phyloP scores from a whole-genome alignment of 73 alveolate species.

The Urostyla sp. region DNA sequence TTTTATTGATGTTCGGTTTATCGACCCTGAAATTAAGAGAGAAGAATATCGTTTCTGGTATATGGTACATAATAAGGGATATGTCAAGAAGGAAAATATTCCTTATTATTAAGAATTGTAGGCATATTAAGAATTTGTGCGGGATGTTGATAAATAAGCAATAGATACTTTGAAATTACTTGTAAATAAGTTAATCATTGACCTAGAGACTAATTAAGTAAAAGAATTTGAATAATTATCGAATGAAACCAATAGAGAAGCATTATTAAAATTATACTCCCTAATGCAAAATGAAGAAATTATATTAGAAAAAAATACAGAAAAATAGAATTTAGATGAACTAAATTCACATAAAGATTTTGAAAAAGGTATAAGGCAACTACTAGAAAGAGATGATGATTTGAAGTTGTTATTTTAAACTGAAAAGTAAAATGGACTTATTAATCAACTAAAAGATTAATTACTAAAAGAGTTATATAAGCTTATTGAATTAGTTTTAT shows the following conservation, averaged over 20 bases:
- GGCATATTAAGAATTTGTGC: conserved; percentile 25
- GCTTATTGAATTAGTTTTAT: conserved; percentile 22
- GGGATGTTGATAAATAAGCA: conserved; percentile 8
- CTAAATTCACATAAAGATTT: conserved; percentile 15
- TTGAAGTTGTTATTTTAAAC: neutral
- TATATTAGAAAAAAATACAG: neutral
- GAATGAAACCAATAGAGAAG: conserved; percentile 32
- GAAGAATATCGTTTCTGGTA: conserved; percentile 32
- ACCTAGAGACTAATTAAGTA: conserved; percentile 18
- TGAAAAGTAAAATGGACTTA: neutral
- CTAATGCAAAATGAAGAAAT: neutral
- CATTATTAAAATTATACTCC: neutral
- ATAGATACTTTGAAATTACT: neutral
- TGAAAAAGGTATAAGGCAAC: neutral
- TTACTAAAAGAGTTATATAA: neutral
- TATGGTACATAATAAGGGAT: conserved; percentile 22
- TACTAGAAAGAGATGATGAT: neutral
- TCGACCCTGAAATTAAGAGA: neutral
- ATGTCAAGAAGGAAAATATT: conserved; percentile 1
- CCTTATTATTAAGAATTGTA: neutral
- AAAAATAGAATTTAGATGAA: neutral
- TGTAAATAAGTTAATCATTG: conserved; percentile 3
- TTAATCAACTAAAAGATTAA: neutral
- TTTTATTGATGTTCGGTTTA: neutral
- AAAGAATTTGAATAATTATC: neutral